Base-by-base conservation (phyloP, 2,329 filamentous ascomycete species). In the Xylaria sp. region DNA sequence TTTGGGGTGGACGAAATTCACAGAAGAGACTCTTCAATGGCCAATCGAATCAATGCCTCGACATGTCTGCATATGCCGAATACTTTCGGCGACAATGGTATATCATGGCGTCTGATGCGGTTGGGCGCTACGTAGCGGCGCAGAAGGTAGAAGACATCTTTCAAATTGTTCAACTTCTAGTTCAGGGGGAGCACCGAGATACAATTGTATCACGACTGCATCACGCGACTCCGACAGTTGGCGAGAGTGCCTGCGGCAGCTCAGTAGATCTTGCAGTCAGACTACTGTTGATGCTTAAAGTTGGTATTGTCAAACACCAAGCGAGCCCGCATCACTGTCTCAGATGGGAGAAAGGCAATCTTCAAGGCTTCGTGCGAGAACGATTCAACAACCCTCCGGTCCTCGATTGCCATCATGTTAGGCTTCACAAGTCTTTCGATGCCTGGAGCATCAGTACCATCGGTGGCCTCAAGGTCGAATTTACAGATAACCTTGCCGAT, bases 401-500 rank as follows among this genome's bases (percentile, higher is more conserved):
- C 13, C 57, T 69, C 10, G 63, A 69, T 32, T 61, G 37, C 23
- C 54, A 61, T n/a, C 54, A 65, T 27, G 48, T 60, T 35, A 63
- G 60, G 42, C 53, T 76, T 0, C 69, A 70, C 6, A 74, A 71
- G 51, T 53, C 70, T 12, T 76, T 76, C 57, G 73, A 69, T 47
- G 71, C 71, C 5, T 48, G 50, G 47, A 71, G 72, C 42, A 42
- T 79, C 1, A 72, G 68, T 25, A 53, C 57, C 8, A 75, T 82
- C 13, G 80, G 76, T 1, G 80, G 80, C 3, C 74, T 82, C 13
- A 40, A 75, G 10, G 68, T 78, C 8, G 60, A 68, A n/a, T 79
- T 77, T 69, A 83, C 81, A 1, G 71, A 73, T 25, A 81, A 82
- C 53, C 69, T 83, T 1, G 72, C 77, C 0, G 79, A 82, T 60